A percentile compares a stretch with the other conserved stretches of the same genome.
These are phyloP conservation scores for Leccinum subtestaceum DNA, from an alignment of 768 basidiomycete genomes.

Conservation along the genomic window DNA sequence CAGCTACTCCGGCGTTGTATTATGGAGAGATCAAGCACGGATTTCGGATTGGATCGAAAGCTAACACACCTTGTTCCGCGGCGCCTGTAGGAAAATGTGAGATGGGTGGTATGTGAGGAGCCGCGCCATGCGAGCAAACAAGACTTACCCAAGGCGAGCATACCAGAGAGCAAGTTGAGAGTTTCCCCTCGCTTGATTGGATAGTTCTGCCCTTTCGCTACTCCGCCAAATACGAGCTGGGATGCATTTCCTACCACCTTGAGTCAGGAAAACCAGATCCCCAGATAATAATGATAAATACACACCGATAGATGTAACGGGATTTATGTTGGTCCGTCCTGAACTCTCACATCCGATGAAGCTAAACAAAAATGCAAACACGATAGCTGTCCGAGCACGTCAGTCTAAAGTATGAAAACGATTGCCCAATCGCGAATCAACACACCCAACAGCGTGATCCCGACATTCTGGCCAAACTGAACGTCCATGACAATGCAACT, in stretches of 20 bases:
- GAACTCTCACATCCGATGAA: conserved; percentile 64
- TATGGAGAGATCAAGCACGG: not conserved
- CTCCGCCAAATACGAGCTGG: conserved; percentile 64
- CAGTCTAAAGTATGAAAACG: not conserved
- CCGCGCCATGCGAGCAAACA: not conserved
- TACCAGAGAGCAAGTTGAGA: conserved; percentile 24
- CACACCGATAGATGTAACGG: conserved; percentile 51
- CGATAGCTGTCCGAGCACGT: conserved; percentile 32
- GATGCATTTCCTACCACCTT: conserved; percentile 39
- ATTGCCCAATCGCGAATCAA: not conserved
- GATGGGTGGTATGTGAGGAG: not conserved
- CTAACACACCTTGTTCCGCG: conserved; percentile 21
- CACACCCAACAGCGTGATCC: conserved; percentile 25
- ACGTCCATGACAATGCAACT: conserved; percentile 53
- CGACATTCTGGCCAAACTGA: conserved; percentile 52
- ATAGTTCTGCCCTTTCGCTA: conserved; percentile 45
- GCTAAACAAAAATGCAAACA: conserved; percentile 63
- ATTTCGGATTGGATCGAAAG: not conserved
- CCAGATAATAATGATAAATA: not conserved
- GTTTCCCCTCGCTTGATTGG: conserved; percentile 15
- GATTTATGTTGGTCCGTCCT: conserved; percentile 61
- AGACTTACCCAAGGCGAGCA: conserved; percentile 23
- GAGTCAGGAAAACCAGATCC: not conserved
- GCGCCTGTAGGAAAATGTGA: conserved; percentile 10
- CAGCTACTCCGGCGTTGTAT: conserved; percentile 26